phyloP scores from a whole-genome alignment of 2,329 filamentous ascomycete genomes.

The Aspergillus sp. region DNA sequence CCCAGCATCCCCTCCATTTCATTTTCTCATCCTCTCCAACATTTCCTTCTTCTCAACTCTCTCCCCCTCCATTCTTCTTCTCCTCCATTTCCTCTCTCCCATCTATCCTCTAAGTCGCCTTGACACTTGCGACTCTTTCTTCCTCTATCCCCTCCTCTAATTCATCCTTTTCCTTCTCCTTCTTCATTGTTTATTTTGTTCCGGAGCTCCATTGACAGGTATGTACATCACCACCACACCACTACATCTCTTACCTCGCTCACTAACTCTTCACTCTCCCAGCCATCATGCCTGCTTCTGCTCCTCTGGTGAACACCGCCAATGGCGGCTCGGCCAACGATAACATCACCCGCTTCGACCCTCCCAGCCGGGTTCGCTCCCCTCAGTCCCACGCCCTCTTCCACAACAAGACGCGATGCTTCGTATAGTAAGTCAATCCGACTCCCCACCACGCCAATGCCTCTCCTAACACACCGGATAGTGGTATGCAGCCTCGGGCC shows the following conservation, averaged over 20 bases:
- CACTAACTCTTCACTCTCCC: slow-evolving; percentile 9
- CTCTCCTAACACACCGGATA: slow-evolving; percentile 29
- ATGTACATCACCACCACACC: slow-evolving; percentile 4
- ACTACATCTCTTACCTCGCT: neutral
- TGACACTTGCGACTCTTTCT: slow-evolving; percentile 20
- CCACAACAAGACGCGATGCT: slow-evolving; percentile 99
- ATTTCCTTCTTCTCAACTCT: slow-evolving; percentile 13
- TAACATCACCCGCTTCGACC: slow-evolving; percentile 95
- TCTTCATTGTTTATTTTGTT: slow-evolving; percentile 13
- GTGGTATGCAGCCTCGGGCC: slow-evolving; percentile 91
- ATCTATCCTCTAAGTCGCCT: slow-evolving; percentile 10
- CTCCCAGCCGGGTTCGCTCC: slow-evolving; percentile 88
- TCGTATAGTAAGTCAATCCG: slow-evolving; percentile 73
- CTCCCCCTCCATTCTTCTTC: slow-evolving; percentile 11
- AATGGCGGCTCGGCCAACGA: slow-evolving; percentile 76
- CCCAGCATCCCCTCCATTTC: neutral
- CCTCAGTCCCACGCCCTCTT: slow-evolving; percentile 90
- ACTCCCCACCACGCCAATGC: neutral
- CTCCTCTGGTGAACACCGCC: slow-evolving; percentile 49
- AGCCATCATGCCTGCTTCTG: slow-evolving; percentile 55
- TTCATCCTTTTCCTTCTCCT: slow-evolving; percentile 14
- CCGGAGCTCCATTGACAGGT: slow-evolving; percentile 23
- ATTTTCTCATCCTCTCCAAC: neutral
- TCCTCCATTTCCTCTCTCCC: slow-evolving; percentile 13
- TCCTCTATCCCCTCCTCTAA: slow-evolving; percentile 23